phyloP scores from a whole-genome alignment of 495 filamentous ascomycete species.

The Bryoglossum gracile region DNA sequence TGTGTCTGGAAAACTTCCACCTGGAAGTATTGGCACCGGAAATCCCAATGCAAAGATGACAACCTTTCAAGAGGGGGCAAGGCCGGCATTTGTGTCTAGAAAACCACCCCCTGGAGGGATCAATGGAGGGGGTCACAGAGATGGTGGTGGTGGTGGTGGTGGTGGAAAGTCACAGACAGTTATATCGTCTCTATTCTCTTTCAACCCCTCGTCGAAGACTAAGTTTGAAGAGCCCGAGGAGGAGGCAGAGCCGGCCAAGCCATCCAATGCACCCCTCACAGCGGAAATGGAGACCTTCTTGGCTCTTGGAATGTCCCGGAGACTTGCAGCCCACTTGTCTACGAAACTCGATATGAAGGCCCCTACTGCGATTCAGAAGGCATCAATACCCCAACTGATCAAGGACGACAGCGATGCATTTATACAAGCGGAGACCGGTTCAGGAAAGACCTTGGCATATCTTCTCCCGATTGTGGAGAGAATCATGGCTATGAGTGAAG shows the following conservation, averaged over 20 bases:
- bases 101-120: conserved; percentile 21
- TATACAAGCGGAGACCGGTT: conserved; percentile 94
- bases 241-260: conserved; percentile 47
- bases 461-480: conserved; percentile 84
- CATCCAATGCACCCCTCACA: conserved; percentile 94
- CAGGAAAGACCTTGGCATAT: conserved; percentile 94
- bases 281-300: conserved; percentile 78
- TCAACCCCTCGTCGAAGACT: conserved; percentile 65
- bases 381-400: conserved; percentile 69
- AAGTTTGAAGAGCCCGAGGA: conserved; percentile 33
- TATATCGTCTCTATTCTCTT: conserved; percentile 85
- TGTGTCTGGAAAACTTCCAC: conserved; percentile 6
- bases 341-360: conserved; percentile 82
- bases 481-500: conserved; percentile 66
- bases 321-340: conserved; percentile 72
- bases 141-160: conserved; percentile 21
- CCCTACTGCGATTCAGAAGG: conserved; percentile 90
- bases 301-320: conserved; percentile 67
- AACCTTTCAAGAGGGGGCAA: conserved; percentile 11
- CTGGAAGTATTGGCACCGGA: conserved; percentile 4
- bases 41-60: conserved; percentile 3
- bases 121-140: conserved; percentile 16
- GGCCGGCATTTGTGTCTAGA: conserved; percentile 12
- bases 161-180: conserved; percentile 45
- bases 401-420: conserved; percentile 86